Evolutionary conservation across 805 yeast genomes (phyloP).

Genomic region (Yamadazyma sp.): DNA sequence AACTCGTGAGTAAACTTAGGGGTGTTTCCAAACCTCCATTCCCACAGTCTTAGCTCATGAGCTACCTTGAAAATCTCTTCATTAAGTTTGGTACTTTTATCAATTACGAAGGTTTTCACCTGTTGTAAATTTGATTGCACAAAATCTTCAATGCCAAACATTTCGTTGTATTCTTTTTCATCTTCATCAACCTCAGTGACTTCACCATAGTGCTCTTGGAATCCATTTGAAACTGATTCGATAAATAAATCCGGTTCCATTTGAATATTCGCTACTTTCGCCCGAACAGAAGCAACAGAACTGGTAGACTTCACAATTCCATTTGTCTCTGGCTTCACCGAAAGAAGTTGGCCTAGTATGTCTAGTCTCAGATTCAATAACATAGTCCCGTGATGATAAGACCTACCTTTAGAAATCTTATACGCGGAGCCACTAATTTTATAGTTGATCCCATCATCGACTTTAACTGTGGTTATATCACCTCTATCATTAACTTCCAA

Average conservation of each 20-base stretch:
- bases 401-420: slow-evolving; percentile 74
- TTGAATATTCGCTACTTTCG: slow-evolving; percentile 71
- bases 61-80: slow-evolving; percentile 42
- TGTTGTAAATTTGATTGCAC: slow-evolving; percentile 17
- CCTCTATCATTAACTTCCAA: slow-evolving; percentile 70
- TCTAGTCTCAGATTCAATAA: slow-evolving; percentile 64
- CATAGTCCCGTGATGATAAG: slow-evolving; percentile 98
- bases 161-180: slow-evolving; percentile 29
- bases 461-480: slow-evolving; percentile 58
- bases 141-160: slow-evolving; percentile 35
- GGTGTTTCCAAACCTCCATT: slow-evolving; percentile 75
- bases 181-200: slow-evolving; percentile 13
- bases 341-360: slow-evolving; percentile 59
- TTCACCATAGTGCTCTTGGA: slow-evolving; percentile 31
- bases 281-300: slow-evolving; percentile 71
- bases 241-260: slow-evolving; percentile 48
- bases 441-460: slow-evolving; percentile 23
- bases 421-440: slow-evolving; percentile 94
- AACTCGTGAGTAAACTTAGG: slow-evolving; percentile 67
- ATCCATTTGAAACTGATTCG: slow-evolving; percentile 41
- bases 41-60: slow-evolving; percentile 53
- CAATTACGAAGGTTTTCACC: slow-evolving; percentile 21
- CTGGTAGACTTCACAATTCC: slow-evolving; percentile 49
- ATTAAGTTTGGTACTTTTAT: slow-evolving; percentile 28
- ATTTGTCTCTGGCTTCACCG: slow-evolving; percentile 39